Evolutionary conservation across 2,329 filamentous ascomycete genomes (phyloP).

Genomic region (Diatrype stigma): DNA sequence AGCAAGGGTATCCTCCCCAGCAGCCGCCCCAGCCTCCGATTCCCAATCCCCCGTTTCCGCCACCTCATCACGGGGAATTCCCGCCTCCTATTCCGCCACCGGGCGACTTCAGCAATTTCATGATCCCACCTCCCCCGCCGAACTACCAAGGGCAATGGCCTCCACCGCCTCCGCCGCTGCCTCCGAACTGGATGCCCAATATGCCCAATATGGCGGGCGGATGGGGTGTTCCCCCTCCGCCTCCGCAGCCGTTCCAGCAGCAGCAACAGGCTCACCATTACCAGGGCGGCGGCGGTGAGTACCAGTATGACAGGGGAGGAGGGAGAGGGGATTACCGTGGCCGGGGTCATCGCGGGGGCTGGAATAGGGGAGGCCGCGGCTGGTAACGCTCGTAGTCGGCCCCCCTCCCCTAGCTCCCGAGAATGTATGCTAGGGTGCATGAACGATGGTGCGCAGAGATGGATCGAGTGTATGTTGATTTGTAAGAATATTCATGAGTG

Average conservation of each 20-base stretch:
- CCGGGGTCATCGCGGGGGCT: constrained; percentile 22
- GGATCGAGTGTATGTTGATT: not conserved
- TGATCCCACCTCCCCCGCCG: constrained; percentile 23
- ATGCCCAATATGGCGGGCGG: constrained; percentile 12
- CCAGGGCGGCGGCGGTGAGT: constrained; percentile 17
- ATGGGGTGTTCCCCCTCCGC: constrained; percentile 17
- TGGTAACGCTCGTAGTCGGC: constrained; percentile 10
- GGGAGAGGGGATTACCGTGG: constrained; percentile 27
- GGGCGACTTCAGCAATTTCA: constrained; percentile 20
- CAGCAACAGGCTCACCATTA: constrained; percentile 10
- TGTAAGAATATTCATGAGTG: not conserved
- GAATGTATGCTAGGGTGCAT: not conserved
- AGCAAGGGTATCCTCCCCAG: constrained; percentile 6
- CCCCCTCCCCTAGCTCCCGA: not conserved
- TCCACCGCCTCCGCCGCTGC: constrained; percentile 19
- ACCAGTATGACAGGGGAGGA: constrained; percentile 24
- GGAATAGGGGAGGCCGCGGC: constrained; percentile 21
- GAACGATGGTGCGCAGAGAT: not conserved
- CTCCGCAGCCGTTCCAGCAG: constrained; percentile 19
- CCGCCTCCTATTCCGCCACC: constrained; percentile 14
- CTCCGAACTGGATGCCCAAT: constrained; percentile 19
- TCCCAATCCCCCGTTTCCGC: constrained; percentile 15
- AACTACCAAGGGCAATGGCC: constrained; percentile 20
- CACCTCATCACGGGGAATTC: constrained; percentile 2
- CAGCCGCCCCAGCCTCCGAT: constrained; percentile 3